Evolutionary conservation across 352 stramenopile genomes (phyloP).

Genomic region (Pythium dissimile): DNA sequence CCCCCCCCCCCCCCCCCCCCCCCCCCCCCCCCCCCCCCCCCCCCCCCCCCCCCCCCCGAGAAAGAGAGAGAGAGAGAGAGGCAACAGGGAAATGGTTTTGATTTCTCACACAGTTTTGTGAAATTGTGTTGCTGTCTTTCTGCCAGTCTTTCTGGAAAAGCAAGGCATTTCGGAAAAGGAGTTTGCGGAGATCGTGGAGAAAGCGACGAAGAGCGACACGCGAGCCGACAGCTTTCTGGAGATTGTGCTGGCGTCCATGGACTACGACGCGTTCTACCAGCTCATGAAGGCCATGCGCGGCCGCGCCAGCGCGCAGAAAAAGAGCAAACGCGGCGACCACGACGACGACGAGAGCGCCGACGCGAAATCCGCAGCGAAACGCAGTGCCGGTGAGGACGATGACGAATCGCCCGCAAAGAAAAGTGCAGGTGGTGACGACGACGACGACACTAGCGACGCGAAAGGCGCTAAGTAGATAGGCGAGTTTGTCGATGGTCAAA

Average conservation of each 20-base stretch:
- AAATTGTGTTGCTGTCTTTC: neutral
- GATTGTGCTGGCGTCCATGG: conserved; percentile 75
- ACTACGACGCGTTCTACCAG: conserved; percentile 67
- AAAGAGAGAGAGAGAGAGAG: no score
- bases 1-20: no score
- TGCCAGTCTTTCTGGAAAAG: conserved; percentile 46
- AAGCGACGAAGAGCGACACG: conserved; percentile 48
- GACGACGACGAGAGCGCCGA: conserved; percentile 12
- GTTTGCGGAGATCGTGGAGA: conserved; percentile 49
- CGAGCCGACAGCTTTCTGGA: conserved; percentile 70
- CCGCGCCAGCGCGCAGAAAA: conserved; percentile 44
- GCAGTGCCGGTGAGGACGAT: conserved; percentile 1
- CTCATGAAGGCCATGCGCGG: conserved; percentile 75
- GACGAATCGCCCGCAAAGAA: conserved; percentile 12
- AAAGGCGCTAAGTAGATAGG: conserved; percentile 20
- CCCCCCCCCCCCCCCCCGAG: no score
- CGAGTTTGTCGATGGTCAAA: neutral
- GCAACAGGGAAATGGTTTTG: conserved; percentile 65
- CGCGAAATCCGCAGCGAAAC: neutral
- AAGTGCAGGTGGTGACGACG: conserved; percentile 7
- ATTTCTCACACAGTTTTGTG: neutral
- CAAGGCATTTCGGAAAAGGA: conserved; percentile 53
- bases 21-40: no score
- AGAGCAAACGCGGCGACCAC: neutral
- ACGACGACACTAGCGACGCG: conserved; percentile 14